Evolutionary conservation across 2,329 filamentous ascomycete species (phyloP).

Genomic region (Claviceps sp.): DNA sequence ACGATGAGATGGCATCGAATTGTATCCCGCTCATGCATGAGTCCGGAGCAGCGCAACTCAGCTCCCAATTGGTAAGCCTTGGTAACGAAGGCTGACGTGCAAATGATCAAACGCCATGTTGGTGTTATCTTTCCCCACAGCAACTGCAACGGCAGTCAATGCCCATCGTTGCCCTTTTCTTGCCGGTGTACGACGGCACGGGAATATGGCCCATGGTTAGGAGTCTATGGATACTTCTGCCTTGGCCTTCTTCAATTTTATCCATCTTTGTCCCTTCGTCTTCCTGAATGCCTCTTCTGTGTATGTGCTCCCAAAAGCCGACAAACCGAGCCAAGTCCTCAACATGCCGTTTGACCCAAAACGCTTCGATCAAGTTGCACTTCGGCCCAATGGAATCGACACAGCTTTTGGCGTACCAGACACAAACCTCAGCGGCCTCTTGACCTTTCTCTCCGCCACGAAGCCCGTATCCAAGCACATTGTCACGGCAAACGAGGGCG

Average conservation of each 20-base stretch:
- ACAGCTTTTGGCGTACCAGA: conserved; percentile 3
- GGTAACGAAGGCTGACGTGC: background rate
- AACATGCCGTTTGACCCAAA: conserved; percentile 1
- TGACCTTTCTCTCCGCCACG: background rate
- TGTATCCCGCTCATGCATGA: background rate
- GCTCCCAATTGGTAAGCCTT: background rate
- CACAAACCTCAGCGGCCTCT: conserved; percentile 1
- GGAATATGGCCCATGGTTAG: too few species aligned
- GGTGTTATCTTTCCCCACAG: background rate
- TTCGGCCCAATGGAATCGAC: conserved; percentile 1
- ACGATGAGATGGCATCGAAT: background rate
- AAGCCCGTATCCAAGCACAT: background rate
- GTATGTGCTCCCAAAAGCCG: background rate
- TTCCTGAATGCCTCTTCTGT: background rate
- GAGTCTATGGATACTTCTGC: too few species aligned
- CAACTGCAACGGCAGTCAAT: background rate
- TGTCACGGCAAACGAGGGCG: conserved; percentile 4
- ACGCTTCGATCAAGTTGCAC: background rate
- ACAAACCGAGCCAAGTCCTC: background rate
- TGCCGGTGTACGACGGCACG: too few species aligned
- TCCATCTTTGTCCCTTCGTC: background rate
- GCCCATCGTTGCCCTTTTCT: too few species aligned
- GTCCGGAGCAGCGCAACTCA: background rate
- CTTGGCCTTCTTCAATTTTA: too few species aligned
- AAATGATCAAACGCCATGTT: background rate